Evolutionary conservation across 805 yeast genomes (phyloP).

Genomic region (Trichomonascus vanleenenianus): DNA sequence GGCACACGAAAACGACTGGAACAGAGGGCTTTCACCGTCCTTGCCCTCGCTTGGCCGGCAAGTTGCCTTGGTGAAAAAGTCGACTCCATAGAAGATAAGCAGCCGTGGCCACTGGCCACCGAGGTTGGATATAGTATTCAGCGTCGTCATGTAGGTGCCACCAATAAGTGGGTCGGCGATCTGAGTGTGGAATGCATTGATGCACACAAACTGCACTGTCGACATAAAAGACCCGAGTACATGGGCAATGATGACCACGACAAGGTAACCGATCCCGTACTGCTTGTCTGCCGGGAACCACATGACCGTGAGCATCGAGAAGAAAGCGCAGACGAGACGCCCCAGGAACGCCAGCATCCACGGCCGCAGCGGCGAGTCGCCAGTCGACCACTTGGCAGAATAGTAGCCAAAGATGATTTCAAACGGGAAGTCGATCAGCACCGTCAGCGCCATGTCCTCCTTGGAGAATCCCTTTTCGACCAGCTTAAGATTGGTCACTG

Average conservation of each 20-base stretch:
- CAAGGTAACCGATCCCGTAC: constrained; percentile 44
- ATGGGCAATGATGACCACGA: constrained; percentile 74
- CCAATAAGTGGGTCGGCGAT: constrained; percentile 95
- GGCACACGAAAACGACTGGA: constrained; percentile 27
- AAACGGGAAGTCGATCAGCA: constrained; percentile 89
- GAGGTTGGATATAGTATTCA: constrained; percentile 83
- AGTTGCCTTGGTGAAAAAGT: constrained; percentile 57
- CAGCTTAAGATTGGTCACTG: constrained; percentile 86
- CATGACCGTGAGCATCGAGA: constrained; percentile 68
- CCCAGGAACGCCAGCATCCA: constrained; percentile 89
- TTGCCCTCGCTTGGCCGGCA: constrained; percentile 35
- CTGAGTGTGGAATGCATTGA: constrained; percentile 90
- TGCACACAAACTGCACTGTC: constrained; percentile 89
- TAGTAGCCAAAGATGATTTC: constrained; percentile 93
- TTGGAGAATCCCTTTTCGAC: constrained; percentile 87
- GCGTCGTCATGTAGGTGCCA: constrained; percentile 95
- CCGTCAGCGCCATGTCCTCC: constrained; percentile 90
- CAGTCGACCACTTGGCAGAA: constrained; percentile 91
- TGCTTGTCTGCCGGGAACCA: constrained; percentile 58
- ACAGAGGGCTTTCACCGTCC: neutral
- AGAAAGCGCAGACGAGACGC: constrained; percentile 60
- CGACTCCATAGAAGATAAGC: constrained; percentile 73
- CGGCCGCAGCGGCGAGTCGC: constrained; percentile 59
- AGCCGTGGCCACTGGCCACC: constrained; percentile 98
- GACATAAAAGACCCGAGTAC: constrained; percentile 84